phyloP scores from a whole-genome alignment of 1,284 basidiomycete genomes.

The Xerocomus alliaceus region DNA sequence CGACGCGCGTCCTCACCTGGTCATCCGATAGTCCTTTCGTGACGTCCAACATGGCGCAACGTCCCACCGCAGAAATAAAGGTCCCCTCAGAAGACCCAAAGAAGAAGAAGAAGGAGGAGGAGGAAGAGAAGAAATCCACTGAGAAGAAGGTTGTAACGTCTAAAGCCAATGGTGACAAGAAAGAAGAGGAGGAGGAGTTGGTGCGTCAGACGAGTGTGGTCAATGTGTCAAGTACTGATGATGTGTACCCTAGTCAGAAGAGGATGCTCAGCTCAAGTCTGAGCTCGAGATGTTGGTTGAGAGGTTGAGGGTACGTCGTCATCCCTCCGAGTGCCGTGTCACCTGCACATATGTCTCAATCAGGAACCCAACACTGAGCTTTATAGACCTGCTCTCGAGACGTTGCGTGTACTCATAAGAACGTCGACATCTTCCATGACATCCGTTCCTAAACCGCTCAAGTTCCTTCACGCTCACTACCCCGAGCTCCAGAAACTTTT shows the following conservation, averaged over 20 bases:
- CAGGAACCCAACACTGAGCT: slow-evolving; percentile 89
- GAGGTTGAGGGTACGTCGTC: slow-evolving; percentile 76
- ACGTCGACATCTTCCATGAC: slow-evolving; percentile 99
- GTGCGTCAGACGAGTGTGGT: slow-evolving; percentile 54
- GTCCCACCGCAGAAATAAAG: slow-evolving; percentile 60
- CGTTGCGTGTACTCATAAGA: slow-evolving; percentile 90
- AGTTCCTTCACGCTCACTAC: slow-evolving; percentile 97
- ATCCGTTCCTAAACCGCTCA: slow-evolving; percentile 98
- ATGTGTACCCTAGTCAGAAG: slow-evolving; percentile 75
- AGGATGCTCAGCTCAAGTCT: slow-evolving; percentile 92
- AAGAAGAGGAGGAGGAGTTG: slow-evolving; percentile 82
- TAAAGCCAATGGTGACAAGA: slow-evolving; percentile 69
- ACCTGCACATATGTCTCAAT: slow-evolving; percentile 21
- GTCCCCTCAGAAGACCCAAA: slow-evolving; percentile 77
- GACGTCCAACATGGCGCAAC: slow-evolving; percentile 59
- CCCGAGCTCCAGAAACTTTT: slow-evolving; percentile 85
- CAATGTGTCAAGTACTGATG: slow-evolving; percentile 14
- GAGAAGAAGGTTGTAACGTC: slow-evolving; percentile 56
- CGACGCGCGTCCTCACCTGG: slow-evolving; percentile 42
- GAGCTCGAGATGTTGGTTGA: slow-evolving; percentile 99
- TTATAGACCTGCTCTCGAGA: slow-evolving; percentile 92
- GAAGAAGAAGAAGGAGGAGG: slow-evolving; percentile 66
- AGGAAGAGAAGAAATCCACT: slow-evolving; percentile 45
- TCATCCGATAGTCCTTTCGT: slow-evolving; percentile 12
- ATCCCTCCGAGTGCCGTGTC: background rate